Conservation (phyloP, 2,329 filamentous ascomycete species). For the Chaetomium globosum region DNA sequence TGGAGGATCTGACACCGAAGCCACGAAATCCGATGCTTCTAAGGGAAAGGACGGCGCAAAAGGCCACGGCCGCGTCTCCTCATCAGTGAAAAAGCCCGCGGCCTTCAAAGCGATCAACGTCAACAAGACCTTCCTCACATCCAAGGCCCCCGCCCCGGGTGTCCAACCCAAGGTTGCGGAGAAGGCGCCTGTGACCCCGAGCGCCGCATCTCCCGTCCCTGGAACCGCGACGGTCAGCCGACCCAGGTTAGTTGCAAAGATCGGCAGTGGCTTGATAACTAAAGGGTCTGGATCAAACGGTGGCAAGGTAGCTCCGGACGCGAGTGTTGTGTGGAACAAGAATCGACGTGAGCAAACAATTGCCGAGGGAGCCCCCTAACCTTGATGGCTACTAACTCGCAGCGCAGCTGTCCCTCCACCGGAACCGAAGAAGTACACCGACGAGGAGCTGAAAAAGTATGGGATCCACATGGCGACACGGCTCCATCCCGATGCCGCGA, state of each 20-base stretch:
- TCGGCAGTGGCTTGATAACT: conserved; percentile 59
- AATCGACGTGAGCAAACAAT: conserved; percentile 67
- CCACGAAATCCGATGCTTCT: conserved; percentile 60
- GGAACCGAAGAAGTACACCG: conserved; percentile 79
- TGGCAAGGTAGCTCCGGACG: conserved; percentile 67
- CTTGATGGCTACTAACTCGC: conserved; percentile 29
- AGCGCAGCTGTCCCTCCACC: conserved; percentile 62
- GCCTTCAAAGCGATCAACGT: conserved; percentile 85
- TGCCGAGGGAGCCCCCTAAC: background rate
- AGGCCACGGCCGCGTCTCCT: conserved; percentile 59
- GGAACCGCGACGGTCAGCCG: conserved; percentile 55
- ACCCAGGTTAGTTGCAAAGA: conserved; percentile 76
- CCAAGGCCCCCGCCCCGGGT: conserved; percentile 59
- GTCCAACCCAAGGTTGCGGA: conserved; percentile 55
- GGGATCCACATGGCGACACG: conserved; percentile 83
- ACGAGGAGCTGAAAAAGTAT: conserved; percentile 84
- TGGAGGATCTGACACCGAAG: conserved; percentile 76
- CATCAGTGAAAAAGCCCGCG: conserved; percentile 70
- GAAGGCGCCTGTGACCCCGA: conserved; percentile 52
- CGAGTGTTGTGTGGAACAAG: conserved; percentile 83
- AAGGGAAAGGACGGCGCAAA: conserved; percentile 60
- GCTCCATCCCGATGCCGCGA: conserved; percentile 71
- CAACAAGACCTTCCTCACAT: conserved; percentile 79
- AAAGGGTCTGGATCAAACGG: conserved; percentile 55
- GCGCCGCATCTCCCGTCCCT: conserved; percentile 48